Conservation (phyloP, 73 alveolate genomes). For the Paramecium tetraurelia region DNA sequence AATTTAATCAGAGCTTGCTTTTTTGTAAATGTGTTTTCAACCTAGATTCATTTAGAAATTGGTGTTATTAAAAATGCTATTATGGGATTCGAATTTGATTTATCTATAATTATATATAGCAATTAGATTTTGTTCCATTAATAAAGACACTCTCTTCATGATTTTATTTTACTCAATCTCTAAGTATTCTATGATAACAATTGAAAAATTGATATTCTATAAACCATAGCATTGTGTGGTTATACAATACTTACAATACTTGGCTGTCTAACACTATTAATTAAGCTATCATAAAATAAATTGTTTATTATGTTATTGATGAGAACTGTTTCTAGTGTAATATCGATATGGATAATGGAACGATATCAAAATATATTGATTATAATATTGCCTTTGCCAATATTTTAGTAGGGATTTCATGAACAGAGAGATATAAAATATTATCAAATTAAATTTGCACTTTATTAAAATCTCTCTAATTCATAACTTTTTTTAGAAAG, state of each 20-base stretch:
- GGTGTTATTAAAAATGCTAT: neutral
- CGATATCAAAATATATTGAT: too few relatives aligned
- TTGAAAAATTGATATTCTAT: neutral
- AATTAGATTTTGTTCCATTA: neutral
- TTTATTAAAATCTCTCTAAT: too few relatives aligned
- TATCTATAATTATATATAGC: neutral
- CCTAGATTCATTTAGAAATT: neutral
- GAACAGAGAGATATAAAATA: too few relatives aligned
- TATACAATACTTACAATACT: too few relatives aligned
- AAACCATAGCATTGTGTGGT: neutral
- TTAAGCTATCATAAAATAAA: neutral
- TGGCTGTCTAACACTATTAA: neutral
- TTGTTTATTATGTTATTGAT: neutral
- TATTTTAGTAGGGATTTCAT: too few relatives aligned
- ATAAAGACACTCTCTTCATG: neutral
- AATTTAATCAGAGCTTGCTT: neutral
- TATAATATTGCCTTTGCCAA: too few relatives aligned
- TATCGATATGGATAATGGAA: too few relatives aligned
- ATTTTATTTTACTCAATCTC: neutral
- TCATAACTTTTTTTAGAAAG: too few relatives aligned
- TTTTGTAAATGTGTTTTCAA: neutral
- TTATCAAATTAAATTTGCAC: too few relatives aligned
- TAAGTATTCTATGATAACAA: neutral
- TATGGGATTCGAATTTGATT: neutral
- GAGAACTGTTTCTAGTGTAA: too few relatives aligned